Evolutionary conservation across 371 early-diverging fungal genomes (phyloP), one percentile per base, ranked within the genome.

Genomic region (Apophysomyces trapeziformis): DNA sequence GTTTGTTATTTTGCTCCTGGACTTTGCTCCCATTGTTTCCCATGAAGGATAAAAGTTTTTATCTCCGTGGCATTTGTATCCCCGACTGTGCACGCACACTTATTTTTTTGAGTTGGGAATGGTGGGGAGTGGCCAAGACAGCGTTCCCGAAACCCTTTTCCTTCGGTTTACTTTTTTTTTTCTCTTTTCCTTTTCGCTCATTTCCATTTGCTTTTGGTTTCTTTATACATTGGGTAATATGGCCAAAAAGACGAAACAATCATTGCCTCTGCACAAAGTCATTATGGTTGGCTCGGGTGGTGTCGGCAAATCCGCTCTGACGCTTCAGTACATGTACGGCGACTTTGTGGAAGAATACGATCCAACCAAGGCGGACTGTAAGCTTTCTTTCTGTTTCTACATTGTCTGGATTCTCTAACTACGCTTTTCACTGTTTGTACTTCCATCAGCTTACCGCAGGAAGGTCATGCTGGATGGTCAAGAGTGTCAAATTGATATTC

Each of bases 261-360:
- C 77, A 57, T 65, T 86, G 57, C 91, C 92, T 39, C 82, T 92
- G 56, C 93, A 93, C 73, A 93, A 92, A 78, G 85, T 93, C 66
- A 91, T 95, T 73, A 92, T 93, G 93, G 94, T 94, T 39, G 95
- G 95, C 57, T 88, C 90, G 14, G 95, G 95, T 67, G 94, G 93
- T 67, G 95, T 95, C 26, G 95, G 95, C 62, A 95, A 95, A 77
- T 92, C 93, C 3, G 93, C 93, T 7, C 75, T 95, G 65, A 93
- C 94, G 0, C 82, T 95, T 39, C 92, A 93, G 74, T 94, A 89
- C 86, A 89, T 94, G 92, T 93, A 93, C 65, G 92, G 93, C 62
- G 93, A 95, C 81, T 95, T 95, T 82, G 91, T 92, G 61, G 94
- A 95, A 79, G 93, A 92, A 76, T 95, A 95, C 79, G 95, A 95